These are phyloP conservation scores for Alternaria gansuensis DNA, from an alignment of 2,329 filamentous ascomycete genomes.

Conservation along the genomic window DNA sequence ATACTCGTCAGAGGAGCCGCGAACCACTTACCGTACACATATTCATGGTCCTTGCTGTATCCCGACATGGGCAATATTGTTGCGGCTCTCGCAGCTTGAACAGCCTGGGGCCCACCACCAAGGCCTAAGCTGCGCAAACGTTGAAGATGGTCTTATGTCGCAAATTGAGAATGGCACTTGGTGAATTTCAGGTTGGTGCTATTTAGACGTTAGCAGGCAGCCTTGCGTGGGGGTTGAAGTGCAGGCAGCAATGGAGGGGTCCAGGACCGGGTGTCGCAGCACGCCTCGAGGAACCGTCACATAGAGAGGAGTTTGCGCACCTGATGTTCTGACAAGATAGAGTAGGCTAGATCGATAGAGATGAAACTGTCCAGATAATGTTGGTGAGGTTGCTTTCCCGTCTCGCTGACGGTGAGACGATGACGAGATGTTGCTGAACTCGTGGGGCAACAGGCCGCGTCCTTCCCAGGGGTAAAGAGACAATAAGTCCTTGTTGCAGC, in stretches of 20 bases:
- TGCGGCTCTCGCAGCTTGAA: constrained; percentile 43
- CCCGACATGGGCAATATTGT: constrained; percentile 78
- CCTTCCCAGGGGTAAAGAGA: constrained; percentile 31
- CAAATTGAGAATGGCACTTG: constrained; percentile 41
- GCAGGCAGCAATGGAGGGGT: constrained; percentile 43
- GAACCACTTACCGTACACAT: constrained; percentile 78
- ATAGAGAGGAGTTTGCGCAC: constrained; percentile 36
- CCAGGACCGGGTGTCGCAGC: constrained; percentile 28
- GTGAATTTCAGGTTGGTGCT: constrained; percentile 46
- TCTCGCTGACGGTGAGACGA: constrained; percentile 24
- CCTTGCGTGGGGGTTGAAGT: constrained; percentile 29
- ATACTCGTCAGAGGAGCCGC: constrained; percentile 54
- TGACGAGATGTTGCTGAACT: constrained; percentile 29
- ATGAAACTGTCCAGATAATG: constrained; percentile 30
- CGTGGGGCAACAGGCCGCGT: constrained; percentile 23
- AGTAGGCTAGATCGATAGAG: constrained; percentile 51
- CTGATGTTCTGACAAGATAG: constrained; percentile 48
- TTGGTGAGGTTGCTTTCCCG: constrained; percentile 19
- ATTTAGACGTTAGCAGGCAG: constrained; percentile 42
- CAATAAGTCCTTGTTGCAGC: constrained; percentile 33
- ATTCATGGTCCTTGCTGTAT: constrained; percentile 79
- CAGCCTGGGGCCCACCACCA: constrained; percentile 62
- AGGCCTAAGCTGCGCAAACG: constrained; percentile 47
- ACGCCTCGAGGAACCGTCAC: constrained; percentile 22
- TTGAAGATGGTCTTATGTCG: constrained; percentile 37